Evolutionary conservation across 495 filamentous ascomycete species (phyloP).

Genomic region (Aspergillus biplanus): DNA sequence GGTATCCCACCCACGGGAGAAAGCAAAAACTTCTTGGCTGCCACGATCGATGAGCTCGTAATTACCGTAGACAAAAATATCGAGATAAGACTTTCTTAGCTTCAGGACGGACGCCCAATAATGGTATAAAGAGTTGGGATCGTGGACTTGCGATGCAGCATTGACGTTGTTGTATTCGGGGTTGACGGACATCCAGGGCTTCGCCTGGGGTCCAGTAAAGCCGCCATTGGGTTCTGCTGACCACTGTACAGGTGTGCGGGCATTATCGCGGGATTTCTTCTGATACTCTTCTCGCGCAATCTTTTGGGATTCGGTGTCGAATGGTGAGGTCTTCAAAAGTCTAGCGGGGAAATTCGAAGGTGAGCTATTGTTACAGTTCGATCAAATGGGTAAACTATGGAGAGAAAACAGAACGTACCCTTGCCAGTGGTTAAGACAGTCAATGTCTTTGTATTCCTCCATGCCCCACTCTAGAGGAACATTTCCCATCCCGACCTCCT

Average conservation of each 20-base stretch:
- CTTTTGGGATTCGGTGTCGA: constrained; percentile 37
- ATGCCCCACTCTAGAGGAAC: constrained; percentile 66
- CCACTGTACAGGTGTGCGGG: constrained; percentile 61
- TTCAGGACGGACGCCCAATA: constrained; percentile 57
- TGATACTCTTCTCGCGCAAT: constrained; percentile 47
- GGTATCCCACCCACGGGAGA: constrained; percentile 44
- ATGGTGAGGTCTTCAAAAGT: constrained; percentile 38
- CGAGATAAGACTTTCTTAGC: constrained; percentile 57
- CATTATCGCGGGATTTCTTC: constrained; percentile 59
- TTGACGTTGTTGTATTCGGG: constrained; percentile 55
- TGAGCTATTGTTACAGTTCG: not conserved
- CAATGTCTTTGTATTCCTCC: constrained; percentile 73
- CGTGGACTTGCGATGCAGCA: constrained; percentile 50
- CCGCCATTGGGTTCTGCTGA: constrained; percentile 50
- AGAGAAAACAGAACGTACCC: constrained; percentile 30
- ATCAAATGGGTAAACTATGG: not conserved
- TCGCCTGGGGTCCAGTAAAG: constrained; percentile 52
- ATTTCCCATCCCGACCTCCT: constrained; percentile 78
- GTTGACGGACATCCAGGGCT: constrained; percentile 67
- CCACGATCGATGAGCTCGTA: constrained; percentile 54
- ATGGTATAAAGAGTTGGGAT: constrained; percentile 50
- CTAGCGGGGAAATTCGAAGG: constrained; percentile 23
- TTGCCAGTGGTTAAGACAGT: constrained; percentile 67
- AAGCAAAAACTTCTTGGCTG: constrained; percentile 53
- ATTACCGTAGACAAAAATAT: constrained; percentile 64